Base-by-base conservation (phyloP, 2,329 filamentous ascomycete species). In the Verticillium albo-atrum region DNA sequence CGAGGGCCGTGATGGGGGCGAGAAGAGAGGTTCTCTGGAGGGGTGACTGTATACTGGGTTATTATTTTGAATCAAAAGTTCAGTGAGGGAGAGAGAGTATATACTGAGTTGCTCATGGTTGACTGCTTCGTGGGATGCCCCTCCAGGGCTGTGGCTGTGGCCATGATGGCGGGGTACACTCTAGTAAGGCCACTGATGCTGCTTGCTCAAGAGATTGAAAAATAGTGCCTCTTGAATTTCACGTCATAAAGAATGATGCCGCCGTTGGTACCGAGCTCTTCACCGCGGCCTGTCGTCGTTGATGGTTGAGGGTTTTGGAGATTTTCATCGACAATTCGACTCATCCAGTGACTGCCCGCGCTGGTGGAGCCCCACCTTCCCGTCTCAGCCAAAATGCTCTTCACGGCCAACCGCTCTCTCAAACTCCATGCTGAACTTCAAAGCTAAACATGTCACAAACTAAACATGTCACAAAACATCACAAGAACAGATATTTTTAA, bases 1-100 rank as follows among this genome's bases (percentile, higher is more conserved):
- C 78, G 32, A 89, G 74, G 3, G 84, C 84, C 25, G 87, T 89
- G 59, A 89, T 77, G 54, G 87, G 86, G 58, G 77, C 79, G 27
- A 82, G 74, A 28, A 78, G 73, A 56, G 78, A 74, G 61, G 76
- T 74, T 63, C 73, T 54, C 61, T 59, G 58, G 20, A 47, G 42
- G 6, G 42, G 42, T 12, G n/a, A 47, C 42, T 47, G 6, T 10
- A 4, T 12, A 4, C 25, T 12, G n/a, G n/a, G 42, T 47, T n/a
- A 47, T n/a, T 23, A 23, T 47, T 1, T 23, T 23, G 6, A 4
- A n/a, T 2, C 4, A 20, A 23, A 12, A 3, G 3, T 23, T 5
- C 3, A 1, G n/a, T 15, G 6, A 14, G 20, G n/a, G 42, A 23
- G 6, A 20, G 17, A 23, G 5, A n/a, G 6, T 6, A 4, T n/a